These are phyloP conservation scores for Paracoccidioides brasiliensis DNA, from an alignment of 2,329 filamentous ascomycete genomes.

Conservation along the genomic window DNA sequence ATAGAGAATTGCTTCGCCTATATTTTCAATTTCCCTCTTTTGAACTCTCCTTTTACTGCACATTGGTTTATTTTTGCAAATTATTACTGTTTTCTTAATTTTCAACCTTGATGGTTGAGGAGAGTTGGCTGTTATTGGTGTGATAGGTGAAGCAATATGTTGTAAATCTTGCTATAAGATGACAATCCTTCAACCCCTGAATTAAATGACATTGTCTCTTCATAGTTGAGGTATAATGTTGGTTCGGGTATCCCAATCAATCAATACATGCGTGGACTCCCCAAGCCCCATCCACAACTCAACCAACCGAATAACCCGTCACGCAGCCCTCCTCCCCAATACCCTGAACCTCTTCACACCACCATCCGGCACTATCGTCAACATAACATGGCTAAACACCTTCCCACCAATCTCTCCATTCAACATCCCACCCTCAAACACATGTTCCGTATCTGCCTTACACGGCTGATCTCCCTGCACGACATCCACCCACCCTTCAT, in stretches of 20 bases:
- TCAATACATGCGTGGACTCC: background rate
- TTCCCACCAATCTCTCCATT: conserved; percentile 50
- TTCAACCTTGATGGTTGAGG: no score
- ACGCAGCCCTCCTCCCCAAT: conserved; percentile 45
- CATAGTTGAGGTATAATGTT: no score
- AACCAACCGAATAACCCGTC: background rate
- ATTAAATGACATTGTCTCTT: no score
- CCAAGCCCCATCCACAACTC: background rate
- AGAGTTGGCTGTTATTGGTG: no score
- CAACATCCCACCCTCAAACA: conserved; percentile 26
- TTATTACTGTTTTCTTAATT: no score
- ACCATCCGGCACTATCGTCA: conserved; percentile 86
- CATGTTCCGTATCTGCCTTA: conserved; percentile 30
- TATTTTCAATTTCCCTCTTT: background rate
- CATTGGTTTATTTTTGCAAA: no score
- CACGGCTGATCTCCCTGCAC: conserved; percentile 25
- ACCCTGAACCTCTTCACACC: conserved; percentile 80
- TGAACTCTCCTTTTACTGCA: no score
- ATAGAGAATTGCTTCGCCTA: background rate
- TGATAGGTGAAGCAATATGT: no score
- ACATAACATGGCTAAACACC: conserved; percentile 68
- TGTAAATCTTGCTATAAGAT: no score
- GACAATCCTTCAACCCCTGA: no score
- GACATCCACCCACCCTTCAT: conserved; percentile 26
- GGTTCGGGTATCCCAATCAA: background rate